A percentile compares a stretch with the other conserved stretches of the same genome.
Evolutionary conservation across 805 yeast genomes (phyloP).

Genomic region (Spathaspora arborariae): DNA sequence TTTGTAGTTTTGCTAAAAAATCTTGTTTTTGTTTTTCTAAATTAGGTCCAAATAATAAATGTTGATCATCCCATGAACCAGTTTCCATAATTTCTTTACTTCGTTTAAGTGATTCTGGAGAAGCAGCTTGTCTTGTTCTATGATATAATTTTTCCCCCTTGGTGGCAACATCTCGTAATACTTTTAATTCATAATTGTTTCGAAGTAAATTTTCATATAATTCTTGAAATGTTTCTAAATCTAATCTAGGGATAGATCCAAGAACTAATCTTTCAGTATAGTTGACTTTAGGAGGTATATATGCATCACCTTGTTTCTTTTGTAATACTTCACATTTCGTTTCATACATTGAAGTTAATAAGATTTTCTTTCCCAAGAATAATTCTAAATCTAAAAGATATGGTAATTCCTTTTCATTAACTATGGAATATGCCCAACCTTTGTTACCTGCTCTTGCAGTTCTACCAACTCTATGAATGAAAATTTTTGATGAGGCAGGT

Average conservation of each 20-base stretch:
- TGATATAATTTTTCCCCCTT: slow-evolving; percentile 88
- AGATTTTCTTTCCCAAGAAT: slow-evolving; percentile 79
- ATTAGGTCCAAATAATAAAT: slow-evolving; percentile 73
- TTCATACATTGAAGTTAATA: slow-evolving; percentile 67
- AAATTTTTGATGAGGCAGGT: slow-evolving; percentile 90
- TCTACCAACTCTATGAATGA: slow-evolving; percentile 97
- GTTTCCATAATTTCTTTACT: slow-evolving; percentile 69
- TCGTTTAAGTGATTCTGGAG: slow-evolving; percentile 79
- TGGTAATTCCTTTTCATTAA: slow-evolving; percentile 82
- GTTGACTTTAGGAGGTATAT: slow-evolving; percentile 54
- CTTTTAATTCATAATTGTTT: slow-evolving; percentile 64
- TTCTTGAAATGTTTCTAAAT: slow-evolving; percentile 71
- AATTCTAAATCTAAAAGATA: slow-evolving; percentile 86
- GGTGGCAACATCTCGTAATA: slow-evolving; percentile 63
- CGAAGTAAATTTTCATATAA: slow-evolving; percentile 57
- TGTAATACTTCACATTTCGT: slow-evolving; percentile 52
- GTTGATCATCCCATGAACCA: slow-evolving; percentile 85
- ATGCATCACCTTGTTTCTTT: slow-evolving; percentile 39
- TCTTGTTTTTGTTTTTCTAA: slow-evolving; percentile 67
- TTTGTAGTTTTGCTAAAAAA: slow-evolving; percentile 67
- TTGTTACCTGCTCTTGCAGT: slow-evolving; percentile 98
- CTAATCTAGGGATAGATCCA: slow-evolving; percentile 76
- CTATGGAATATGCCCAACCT: slow-evolving; percentile 96
- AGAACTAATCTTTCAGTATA: slow-evolving; percentile 76
- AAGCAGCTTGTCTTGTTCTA: slow-evolving; percentile 83